phyloP scores from a whole-genome alignment of 2,329 filamentous ascomycete genomes.

The Penicillium decumbens region DNA sequence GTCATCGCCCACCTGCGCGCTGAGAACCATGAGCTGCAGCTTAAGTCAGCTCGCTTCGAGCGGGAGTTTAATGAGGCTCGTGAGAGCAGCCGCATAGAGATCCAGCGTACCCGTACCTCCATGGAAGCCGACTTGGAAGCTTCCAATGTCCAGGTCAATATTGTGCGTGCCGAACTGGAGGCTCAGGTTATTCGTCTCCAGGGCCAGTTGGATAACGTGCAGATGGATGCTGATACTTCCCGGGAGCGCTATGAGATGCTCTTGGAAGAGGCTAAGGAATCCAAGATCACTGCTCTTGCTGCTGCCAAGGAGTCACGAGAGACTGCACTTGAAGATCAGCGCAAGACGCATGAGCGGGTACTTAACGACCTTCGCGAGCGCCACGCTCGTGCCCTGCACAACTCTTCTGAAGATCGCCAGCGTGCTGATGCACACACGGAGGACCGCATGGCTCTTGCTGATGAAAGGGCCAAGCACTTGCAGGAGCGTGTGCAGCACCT shows the following conservation, averaged over 20 bases:
- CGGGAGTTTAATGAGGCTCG: conserved; percentile 80
- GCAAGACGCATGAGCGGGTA: conserved; percentile 65
- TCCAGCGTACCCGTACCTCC: conserved; percentile 71
- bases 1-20: conserved; percentile 47
- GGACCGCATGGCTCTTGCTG: conserved; percentile 74
- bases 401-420: conserved; percentile 74
- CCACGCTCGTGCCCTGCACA: conserved; percentile 68
- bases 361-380: conserved; percentile 71
- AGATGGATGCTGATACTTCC: conserved; percentile 72
- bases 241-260: conserved; percentile 79
- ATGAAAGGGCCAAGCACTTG: conserved; percentile 78
- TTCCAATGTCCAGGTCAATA: conserved; percentile 80
- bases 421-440: conserved; percentile 72
- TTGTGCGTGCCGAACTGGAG: conserved; percentile 75
- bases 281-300: conserved; percentile 57
- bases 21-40: conserved; percentile 66
- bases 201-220: conserved; percentile 69
- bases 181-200: conserved; percentile 69
- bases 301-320: conserved; percentile 53
- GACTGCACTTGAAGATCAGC: conserved; percentile 53
- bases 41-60: conserved; percentile 64
- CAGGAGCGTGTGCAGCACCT: conserved; percentile 80
- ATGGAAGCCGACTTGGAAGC: conserved; percentile 78
- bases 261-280: conserved; percentile 71
- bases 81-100: conserved; percentile 72